Evolutionary conservation across 2,329 filamentous ascomycete genomes (phyloP).

Genomic region (Phoma sp.): DNA sequence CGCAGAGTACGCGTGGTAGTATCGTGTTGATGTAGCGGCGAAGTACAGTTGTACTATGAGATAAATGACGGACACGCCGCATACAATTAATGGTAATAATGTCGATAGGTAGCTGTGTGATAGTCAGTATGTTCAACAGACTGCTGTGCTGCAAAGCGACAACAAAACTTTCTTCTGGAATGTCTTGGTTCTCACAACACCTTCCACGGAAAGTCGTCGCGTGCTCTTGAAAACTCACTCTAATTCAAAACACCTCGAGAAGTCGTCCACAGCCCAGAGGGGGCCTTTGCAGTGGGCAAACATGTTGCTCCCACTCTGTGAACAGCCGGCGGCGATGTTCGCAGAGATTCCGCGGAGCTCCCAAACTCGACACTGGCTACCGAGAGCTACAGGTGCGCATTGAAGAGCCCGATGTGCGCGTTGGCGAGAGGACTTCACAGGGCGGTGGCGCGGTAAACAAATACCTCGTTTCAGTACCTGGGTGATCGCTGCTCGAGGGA

Average conservation of each 20-base stretch:
- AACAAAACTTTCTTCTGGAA: background rate
- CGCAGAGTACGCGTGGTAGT: conserved; percentile 63
- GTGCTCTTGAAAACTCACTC: conserved; percentile 62
- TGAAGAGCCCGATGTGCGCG: conserved; percentile 8
- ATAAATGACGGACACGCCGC: conserved; percentile 72
- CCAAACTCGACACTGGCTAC: conserved; percentile 30
- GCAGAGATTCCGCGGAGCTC: conserved; percentile 18
- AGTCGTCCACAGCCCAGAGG: conserved; percentile 66
- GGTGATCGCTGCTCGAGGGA: conserved; percentile 16
- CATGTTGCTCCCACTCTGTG: conserved; percentile 48
- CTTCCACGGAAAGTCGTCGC: background rate
- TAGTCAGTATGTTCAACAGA: conserved; percentile 17
- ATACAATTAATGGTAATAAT: conserved; percentile 75
- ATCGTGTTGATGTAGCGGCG: conserved; percentile 60
- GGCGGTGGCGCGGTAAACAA: conserved; percentile 13
- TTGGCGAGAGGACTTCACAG: conserved; percentile 5
- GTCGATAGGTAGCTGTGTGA: conserved; percentile 74
- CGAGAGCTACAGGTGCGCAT: conserved; percentile 22
- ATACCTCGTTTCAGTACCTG: conserved; percentile 12
- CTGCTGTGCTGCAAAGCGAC: conserved; percentile 2
- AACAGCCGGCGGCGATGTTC: conserved; percentile 20
- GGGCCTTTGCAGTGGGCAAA: conserved; percentile 63
- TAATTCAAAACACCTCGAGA: conserved; percentile 66
- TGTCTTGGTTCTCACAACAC: background rate
- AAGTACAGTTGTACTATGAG: conserved; percentile 65